Evolutionary conservation across 164 flowering plant species (phyloP).

Genomic region (Nymphaea colorata): DNA sequence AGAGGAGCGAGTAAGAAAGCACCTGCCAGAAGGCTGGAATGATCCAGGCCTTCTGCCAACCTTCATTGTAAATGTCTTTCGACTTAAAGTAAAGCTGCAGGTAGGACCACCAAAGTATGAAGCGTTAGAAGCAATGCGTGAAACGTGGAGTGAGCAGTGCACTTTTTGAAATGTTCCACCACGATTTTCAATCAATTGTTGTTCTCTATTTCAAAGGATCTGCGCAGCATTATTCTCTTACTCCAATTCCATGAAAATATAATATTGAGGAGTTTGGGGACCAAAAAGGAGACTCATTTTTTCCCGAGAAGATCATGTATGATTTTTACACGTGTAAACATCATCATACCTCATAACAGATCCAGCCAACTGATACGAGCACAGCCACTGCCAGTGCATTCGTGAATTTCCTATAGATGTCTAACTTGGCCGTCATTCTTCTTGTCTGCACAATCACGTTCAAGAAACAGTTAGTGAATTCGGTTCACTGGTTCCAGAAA

Average conservation of each 20-base stretch:
- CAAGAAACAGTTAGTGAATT: not conserved
- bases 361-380: constrained; percentile 90
- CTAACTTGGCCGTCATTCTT: constrained; percentile 76
- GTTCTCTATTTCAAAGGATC: too few species aligned
- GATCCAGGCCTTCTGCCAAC: constrained; percentile 95
- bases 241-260: too few species aligned
- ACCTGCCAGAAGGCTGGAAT: constrained; percentile 99
- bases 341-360: constrained; percentile 71
- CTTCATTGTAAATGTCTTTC: constrained; percentile 73
- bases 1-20: constrained; percentile 76
- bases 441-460: constrained; percentile 42
- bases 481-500: too few species aligned
- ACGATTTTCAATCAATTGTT: too few species aligned
- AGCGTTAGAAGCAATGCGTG: too few species aligned
- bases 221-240: too few species aligned
- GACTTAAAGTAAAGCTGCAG: constrained; percentile 92
- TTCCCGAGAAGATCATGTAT: too few species aligned
- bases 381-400: constrained; percentile 89
- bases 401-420: constrained; percentile 91
- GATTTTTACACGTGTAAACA: too few species aligned
- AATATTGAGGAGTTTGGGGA: too few species aligned
- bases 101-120: not conserved
- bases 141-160: too few species aligned
- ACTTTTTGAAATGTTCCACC: too few species aligned
- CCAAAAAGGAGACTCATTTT: not conserved